Conservation (phyloP, 176 grass and related monocot genomes). For the Echinochloa phyllopogon region DNA sequence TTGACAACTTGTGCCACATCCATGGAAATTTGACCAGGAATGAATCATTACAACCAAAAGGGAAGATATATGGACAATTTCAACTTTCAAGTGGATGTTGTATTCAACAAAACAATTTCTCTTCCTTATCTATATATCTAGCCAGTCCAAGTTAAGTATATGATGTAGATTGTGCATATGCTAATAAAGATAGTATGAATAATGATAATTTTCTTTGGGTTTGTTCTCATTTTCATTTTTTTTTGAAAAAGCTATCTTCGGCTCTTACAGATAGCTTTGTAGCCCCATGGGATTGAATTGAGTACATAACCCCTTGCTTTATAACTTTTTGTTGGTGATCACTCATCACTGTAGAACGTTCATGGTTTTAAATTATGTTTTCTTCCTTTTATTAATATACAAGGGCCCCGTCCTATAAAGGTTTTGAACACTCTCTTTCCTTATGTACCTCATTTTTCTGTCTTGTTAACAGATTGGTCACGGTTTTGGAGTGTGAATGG, state of each 20-base stretch:
- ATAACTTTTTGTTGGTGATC: not conserved
- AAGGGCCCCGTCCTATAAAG: not conserved
- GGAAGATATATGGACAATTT: not conserved
- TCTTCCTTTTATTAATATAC: not conserved
- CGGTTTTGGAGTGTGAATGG: slow-evolving; percentile 1
- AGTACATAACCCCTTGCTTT: not conserved
- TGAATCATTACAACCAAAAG: not conserved
- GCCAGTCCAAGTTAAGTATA: not conserved
- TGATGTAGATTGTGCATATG: not conserved
- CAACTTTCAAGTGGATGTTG: not conserved
- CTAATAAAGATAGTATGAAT: not conserved
- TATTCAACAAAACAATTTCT: not conserved
- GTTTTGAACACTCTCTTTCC: not conserved
- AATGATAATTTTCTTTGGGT: not conserved
- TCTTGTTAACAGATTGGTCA: too few relatives aligned
- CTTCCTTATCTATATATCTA: not conserved
- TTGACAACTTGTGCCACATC: slow-evolving; percentile 24
- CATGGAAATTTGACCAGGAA: not conserved
- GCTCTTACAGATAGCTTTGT: not conserved
- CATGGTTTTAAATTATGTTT: not conserved
- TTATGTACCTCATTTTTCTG: not conserved
- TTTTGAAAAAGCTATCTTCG: not conserved
- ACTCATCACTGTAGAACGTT: not conserved
- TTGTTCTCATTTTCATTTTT: not conserved
- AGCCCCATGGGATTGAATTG: not conserved